Percentiles rank a stretch among this genome's conserved stretches.
phyloP scores from a whole-genome alignment of 257 asterid genomes.

The Fraxinus pennsylvanica region DNA sequence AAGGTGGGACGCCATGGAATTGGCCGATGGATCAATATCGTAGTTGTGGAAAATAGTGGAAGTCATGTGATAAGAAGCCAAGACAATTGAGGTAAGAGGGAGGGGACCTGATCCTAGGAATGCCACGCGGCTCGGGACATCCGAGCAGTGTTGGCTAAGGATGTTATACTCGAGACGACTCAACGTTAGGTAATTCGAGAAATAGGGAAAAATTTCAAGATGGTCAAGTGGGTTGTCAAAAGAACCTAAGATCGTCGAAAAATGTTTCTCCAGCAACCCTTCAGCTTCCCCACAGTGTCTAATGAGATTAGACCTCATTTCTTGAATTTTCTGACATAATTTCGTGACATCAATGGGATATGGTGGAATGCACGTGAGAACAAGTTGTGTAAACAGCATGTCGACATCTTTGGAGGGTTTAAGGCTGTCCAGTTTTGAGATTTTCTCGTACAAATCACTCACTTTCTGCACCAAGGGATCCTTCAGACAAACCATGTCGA shows the following conservation, averaged over 20 bases:
- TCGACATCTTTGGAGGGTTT: slow-evolving; percentile 68
- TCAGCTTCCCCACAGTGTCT: slow-evolving; percentile 72
- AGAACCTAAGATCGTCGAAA: slow-evolving; percentile 52
- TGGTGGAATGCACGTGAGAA: slow-evolving; percentile 75
- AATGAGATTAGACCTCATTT: slow-evolving; percentile 61
- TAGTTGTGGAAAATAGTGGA: slow-evolving; percentile 65
- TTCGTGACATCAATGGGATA: slow-evolving; percentile 76
- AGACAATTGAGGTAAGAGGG: slow-evolving; percentile 83
- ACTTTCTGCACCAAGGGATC: slow-evolving; percentile 67
- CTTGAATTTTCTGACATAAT: slow-evolving; percentile 56
- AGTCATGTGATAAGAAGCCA: slow-evolving; percentile 62
- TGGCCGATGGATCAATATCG: slow-evolving; percentile 67
- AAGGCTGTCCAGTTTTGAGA: slow-evolving; percentile 62
- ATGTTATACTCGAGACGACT: slow-evolving; percentile 61
- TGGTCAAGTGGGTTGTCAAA: slow-evolving; percentile 56
- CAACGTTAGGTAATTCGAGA: slow-evolving; percentile 73
- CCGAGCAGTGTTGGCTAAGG: slow-evolving; percentile 39
- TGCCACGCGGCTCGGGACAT: slow-evolving; percentile 46
- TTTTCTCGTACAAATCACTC: slow-evolving; percentile 50
- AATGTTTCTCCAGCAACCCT: slow-evolving; percentile 68
- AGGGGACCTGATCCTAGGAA: slow-evolving; percentile 89
- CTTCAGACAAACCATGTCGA: slow-evolving; percentile 76
- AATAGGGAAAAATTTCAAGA: slow-evolving; percentile 67
- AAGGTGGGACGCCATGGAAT: slow-evolving; percentile 54
- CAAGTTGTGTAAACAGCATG: slow-evolving; percentile 68